Percentiles rank a stretch among this genome's conserved stretches.
phyloP scores from a whole-genome alignment of 2,329 filamentous ascomycete species.

The Ceratocystis albifundus region DNA sequence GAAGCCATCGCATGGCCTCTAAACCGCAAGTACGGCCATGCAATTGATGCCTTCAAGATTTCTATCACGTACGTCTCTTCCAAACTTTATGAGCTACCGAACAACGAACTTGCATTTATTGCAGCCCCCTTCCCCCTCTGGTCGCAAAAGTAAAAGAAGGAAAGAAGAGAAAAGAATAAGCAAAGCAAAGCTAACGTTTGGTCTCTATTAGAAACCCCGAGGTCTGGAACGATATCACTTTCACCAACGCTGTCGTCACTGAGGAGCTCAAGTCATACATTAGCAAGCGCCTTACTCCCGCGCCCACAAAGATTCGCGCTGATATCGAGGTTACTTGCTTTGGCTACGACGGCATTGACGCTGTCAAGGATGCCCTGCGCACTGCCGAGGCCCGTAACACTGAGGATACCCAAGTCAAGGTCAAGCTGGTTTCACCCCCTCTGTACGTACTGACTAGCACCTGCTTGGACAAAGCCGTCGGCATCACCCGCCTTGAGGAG shows the following conservation, averaged over 20 bases:
- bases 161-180: too few species aligned
- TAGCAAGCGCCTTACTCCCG: constrained; percentile 88
- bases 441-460: constrained; percentile 94
- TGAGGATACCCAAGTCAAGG: constrained; percentile 86
- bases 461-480: constrained; percentile 81
- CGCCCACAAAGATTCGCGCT: constrained; percentile 97
- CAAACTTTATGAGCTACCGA: neutral
- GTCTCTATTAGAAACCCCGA: constrained; percentile 62
- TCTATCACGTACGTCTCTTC: constrained; percentile 71
- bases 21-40: constrained; percentile 94
- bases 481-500: constrained; percentile 74
- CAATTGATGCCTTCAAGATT: constrained; percentile 96
- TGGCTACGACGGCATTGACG: constrained; percentile 95
- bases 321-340: constrained; percentile 95
- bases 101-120: neutral
- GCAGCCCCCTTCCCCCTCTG: neutral
- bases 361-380: constrained; percentile 84
- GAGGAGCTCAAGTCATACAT: constrained; percentile 93
- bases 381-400: constrained; percentile 90
- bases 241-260: constrained; percentile 72
- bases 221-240: constrained; percentile 86
- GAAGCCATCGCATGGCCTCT: constrained; percentile 92
- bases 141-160: neutral
- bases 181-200: neutral
- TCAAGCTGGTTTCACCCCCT: constrained; percentile 93